Conservation (phyloP, 73 alveolate species). For the Urostyla sp. region DNA sequence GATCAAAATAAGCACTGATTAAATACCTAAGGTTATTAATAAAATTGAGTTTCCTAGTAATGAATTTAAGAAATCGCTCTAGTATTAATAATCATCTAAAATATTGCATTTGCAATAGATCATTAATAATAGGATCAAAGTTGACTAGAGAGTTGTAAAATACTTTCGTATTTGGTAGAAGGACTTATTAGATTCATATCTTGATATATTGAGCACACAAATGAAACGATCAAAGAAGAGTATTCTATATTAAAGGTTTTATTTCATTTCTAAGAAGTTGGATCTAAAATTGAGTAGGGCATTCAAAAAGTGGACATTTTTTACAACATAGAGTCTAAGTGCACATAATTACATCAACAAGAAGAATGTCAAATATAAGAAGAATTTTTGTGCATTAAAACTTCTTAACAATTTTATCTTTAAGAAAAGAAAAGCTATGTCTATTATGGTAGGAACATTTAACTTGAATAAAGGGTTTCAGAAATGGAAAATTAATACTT, state of each 20-base stretch:
- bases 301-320: constrained; percentile 1
- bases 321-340: background rate
- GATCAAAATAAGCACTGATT: too few relatives aligned
- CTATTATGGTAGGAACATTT: background rate
- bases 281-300: constrained; percentile 10
- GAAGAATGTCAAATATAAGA: background rate
- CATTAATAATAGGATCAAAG: background rate
- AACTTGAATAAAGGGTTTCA: constrained; percentile 10
- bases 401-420: background rate
- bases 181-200: background rate
- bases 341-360: background rate
- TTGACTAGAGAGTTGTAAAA: constrained; percentile 24
- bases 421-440: background rate
- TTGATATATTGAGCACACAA: background rate
- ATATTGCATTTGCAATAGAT: background rate
- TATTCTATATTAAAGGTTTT: constrained; percentile 15
- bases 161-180: constrained; percentile 28
- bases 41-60: too few relatives aligned
- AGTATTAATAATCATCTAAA: too few relatives aligned
- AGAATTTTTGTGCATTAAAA: constrained; percentile 24
- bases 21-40: too few relatives aligned
- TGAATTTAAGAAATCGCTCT: too few relatives aligned
- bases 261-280: constrained; percentile 8
- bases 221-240: constrained; percentile 27
- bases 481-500: constrained; percentile 19